A percentile compares a stretch with the other conserved stretches of the same genome.
Conservation (phyloP, 176 grass and related monocot species). For the Areca catechu region DNA sequence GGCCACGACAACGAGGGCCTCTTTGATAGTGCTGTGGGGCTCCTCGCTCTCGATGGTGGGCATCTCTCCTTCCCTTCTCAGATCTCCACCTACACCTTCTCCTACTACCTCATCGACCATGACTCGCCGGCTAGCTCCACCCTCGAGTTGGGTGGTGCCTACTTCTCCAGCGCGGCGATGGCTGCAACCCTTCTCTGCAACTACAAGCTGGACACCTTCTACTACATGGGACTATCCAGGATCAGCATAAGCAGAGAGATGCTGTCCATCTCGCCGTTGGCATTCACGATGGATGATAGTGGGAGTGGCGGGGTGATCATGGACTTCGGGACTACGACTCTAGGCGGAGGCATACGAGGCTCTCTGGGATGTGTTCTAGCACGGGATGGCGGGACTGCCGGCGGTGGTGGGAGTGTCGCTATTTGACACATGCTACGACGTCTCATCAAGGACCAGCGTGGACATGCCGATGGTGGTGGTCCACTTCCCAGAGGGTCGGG, state of each 20-base stretch:
- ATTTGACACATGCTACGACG: slow-evolving; percentile 98
- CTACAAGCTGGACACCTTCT: slow-evolving; percentile 50
- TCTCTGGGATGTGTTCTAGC: slow-evolving; percentile 49
- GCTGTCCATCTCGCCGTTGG: slow-evolving; percentile 33
- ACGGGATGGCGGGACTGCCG: slow-evolving; percentile 34
- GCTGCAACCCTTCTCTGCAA: slow-evolving; percentile 51
- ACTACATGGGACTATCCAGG: slow-evolving; percentile 57
- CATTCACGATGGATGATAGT: slow-evolving; percentile 53
- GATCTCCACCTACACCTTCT: slow-evolving; percentile 56
- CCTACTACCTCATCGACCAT: slow-evolving; percentile 94
- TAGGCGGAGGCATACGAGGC: slow-evolving; percentile 32
- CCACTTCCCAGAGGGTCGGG: slow-evolving; percentile 36
- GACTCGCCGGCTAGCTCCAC: slow-evolving; percentile 73
- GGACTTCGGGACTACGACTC: slow-evolving; percentile 71
- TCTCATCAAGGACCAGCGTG: too few relatives aligned
- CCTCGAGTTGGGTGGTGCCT: slow-evolving; percentile 35
- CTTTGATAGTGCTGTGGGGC: too few relatives aligned
- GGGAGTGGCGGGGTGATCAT: slow-evolving; percentile 77
- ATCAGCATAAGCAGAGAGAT: slow-evolving; percentile 53
- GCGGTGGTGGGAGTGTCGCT: slow-evolving; percentile 29
- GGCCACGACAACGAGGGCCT: too few relatives aligned
- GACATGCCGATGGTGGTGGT: slow-evolving; percentile 60
- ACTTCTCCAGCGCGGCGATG: slow-evolving; percentile 4
- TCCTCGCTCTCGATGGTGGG: too few relatives aligned
- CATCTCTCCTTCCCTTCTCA: too few relatives aligned